Evolutionary conservation across 2,329 filamentous ascomycete genomes (phyloP), one percentile per base, ranked within the genome.

Genomic region (Clathrospora elynae): DNA sequence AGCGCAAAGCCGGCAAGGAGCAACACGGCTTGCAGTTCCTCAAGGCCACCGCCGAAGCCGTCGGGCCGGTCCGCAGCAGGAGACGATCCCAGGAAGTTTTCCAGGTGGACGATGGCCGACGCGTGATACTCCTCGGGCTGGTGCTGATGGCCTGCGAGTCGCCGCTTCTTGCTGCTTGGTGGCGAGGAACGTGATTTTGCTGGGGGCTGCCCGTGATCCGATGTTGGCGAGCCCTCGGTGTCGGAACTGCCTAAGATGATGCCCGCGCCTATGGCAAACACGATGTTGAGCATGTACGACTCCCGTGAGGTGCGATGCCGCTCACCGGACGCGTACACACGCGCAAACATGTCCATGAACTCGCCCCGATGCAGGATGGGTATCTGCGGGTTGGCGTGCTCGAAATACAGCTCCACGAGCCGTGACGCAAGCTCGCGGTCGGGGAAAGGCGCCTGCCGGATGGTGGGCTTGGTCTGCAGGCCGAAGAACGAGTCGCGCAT

Each of bases 401-500:
- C 90, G 68, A 97, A 97, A 69, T 96, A 97, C 24, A 96, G 79
- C 40, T 84, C 82, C 24, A 89, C 85, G 12, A 97, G 78, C 46
- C 83, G 81, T 40, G 81, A 72, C 1, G 85, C 92, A 2, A 96
- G 76, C 20, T 87, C 82, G 51, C 81, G 83, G 51, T 88, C 83
- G 0, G 93, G 93, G 58, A 97, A 96, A 1, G 84, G 79, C 1
- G 91, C 91, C 30, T 88, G 87, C 49, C 88, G 85, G 64, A 96
- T 93, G 11, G 85, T 90, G 2, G 91, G 90, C 59, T 87, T 91
- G 2, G 89, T 95, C 59, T 96, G 90, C 30, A 97, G 75, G n/a
- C 92, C 92, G 64, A 97, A 97, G 76, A 96, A 96, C 0, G 90
- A 95, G 71, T 97, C 92, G 46, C 91, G 82, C 86, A 96, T 93